Conservation (phyloP, 164 flowering plant genomes). For the Aristolochia fimbriata region DNA sequence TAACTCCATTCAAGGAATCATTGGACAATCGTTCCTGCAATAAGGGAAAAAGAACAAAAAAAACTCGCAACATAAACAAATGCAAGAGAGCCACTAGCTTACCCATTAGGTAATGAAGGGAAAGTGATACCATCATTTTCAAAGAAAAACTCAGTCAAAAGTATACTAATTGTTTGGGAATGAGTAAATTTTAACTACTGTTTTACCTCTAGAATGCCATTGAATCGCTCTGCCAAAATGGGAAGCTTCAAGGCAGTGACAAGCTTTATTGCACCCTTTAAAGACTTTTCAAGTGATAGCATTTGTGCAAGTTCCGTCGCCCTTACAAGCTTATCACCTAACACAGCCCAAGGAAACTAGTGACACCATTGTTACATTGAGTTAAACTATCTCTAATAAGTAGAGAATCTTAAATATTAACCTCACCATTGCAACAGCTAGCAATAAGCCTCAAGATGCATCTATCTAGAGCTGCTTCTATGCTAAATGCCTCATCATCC, state of each 20-base stretch:
- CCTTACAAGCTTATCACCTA: constrained; percentile 89
- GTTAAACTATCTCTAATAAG: constrained; percentile 3
- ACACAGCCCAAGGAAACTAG: constrained; percentile 8
- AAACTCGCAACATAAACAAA: background rate
- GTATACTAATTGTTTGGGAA: too few relatives aligned
- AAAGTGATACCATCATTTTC: too few relatives aligned
- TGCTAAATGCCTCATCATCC: constrained; percentile 71
- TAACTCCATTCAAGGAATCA: constrained; percentile 15
- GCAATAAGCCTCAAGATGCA: constrained; percentile 76
- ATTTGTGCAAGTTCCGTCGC: constrained; percentile 87
- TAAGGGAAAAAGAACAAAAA: background rate
- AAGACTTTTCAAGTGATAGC: constrained; percentile 71
- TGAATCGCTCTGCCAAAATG: constrained; percentile 79
- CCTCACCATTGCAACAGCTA: constrained; percentile 85
- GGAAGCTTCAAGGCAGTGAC: constrained; percentile 86
- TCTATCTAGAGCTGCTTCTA: constrained; percentile 8
- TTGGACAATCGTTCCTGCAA: constrained; percentile 59
- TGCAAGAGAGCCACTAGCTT: background rate
- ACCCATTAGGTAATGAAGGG: background rate
- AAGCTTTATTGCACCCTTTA: constrained; percentile 84
- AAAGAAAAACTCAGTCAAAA: background rate
- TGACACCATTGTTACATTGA: background rate
- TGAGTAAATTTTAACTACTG: too few relatives aligned
- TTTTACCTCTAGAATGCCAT: constrained; percentile 63
- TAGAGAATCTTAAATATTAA: background rate